phyloP scores from a whole-genome alignment of 2,329 filamentous ascomycete species.

The Ophiostoma sp. region DNA sequence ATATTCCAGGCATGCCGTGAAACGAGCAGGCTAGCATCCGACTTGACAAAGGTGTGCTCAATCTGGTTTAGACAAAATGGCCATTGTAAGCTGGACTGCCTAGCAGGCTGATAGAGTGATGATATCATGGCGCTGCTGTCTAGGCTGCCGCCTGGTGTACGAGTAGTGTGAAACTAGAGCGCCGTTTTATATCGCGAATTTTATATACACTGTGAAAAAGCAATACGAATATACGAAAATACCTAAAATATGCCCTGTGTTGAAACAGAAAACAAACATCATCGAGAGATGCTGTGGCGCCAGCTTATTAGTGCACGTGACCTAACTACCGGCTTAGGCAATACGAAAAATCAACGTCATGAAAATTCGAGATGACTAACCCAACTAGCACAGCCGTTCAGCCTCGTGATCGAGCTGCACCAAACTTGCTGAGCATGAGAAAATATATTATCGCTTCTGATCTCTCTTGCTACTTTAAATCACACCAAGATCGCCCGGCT shows the following conservation, averaged over 20 bases:
- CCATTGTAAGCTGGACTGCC: not conserved
- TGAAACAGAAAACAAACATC: not conserved
- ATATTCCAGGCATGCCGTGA: not conserved
- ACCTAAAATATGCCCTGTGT: not conserved
- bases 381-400: conserved; percentile 1
- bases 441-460: not conserved
- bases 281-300: not conserved
- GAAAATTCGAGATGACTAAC: conserved; percentile 16
- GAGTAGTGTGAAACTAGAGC: not conserved
- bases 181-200: not conserved
- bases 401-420: not conserved
- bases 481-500: not conserved
- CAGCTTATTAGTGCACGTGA: conserved; percentile 18
- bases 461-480: not conserved
- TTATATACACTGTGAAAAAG: not conserved
- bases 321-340: not conserved
- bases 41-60: not conserved
- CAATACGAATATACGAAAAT: not conserved
- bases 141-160: not conserved
- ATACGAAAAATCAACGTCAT: conserved; percentile 2
- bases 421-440: not conserved
- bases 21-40: not conserved
- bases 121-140: not conserved
- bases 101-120: not conserved
- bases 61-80: not conserved